Percentiles rank a stretch among this genome's conserved stretches.
Conservation (phyloP, 257 asterid species). For the Gardenia jasminoides region DNA sequence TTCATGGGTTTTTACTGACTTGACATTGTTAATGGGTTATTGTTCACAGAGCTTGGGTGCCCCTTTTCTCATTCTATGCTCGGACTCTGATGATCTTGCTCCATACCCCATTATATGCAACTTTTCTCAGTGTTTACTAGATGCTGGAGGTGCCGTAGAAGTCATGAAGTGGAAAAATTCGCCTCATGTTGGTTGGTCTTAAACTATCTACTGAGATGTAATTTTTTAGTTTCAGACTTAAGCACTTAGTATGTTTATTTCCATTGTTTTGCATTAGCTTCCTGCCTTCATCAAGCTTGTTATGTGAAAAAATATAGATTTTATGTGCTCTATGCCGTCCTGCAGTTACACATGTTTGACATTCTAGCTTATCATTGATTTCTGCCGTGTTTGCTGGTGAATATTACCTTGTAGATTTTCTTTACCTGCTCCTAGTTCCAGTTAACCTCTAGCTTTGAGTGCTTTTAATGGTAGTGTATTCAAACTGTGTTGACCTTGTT, state of each 20-base stretch:
- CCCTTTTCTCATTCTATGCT: slow-evolving; percentile 70
- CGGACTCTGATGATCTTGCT: slow-evolving; percentile 65
- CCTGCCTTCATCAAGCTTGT: neutral
- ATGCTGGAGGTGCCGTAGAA: slow-evolving; percentile 65
- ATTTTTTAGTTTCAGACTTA: neutral
- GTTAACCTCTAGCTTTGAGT: neutral
- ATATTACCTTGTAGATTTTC: neutral
- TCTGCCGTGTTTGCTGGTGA: neutral
- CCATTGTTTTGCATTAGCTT: too few species aligned
- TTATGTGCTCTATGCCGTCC: neutral
- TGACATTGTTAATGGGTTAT: slow-evolving; percentile 9
- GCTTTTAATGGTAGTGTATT: neutral
- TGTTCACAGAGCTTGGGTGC: slow-evolving; percentile 61
- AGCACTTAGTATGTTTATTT: too few species aligned
- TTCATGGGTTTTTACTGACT: slow-evolving; percentile 9
- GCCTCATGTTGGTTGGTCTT: slow-evolving; percentile 51
- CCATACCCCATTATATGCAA: slow-evolving; percentile 45
- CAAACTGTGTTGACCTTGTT: neutral
- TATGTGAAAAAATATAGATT: neutral
- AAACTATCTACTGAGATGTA: neutral
- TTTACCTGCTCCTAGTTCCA: neutral
- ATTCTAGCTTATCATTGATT: neutral
- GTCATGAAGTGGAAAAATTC: slow-evolving; percentile 47
- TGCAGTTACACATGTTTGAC: neutral
- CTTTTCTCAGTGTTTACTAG: slow-evolving; percentile 60